phyloP scores from a whole-genome alignment of 2,329 filamentous ascomycete species.

The Paecilomyces niveus region DNA sequence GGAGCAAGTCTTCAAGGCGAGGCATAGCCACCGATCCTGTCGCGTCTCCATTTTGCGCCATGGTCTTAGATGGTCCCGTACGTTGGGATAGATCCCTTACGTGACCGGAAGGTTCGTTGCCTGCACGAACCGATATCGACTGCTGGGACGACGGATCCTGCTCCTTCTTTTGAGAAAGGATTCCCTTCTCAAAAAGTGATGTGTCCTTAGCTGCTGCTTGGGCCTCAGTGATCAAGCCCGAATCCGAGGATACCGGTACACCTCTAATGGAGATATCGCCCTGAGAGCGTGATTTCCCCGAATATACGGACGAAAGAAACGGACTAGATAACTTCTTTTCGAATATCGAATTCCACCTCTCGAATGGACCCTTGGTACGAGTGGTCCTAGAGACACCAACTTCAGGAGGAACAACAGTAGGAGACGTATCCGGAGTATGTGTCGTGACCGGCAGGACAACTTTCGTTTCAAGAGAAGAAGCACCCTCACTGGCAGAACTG shows the following conservation, averaged over 20 bases:
- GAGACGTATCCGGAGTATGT: background rate
- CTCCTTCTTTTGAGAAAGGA: background rate
- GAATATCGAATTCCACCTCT: background rate
- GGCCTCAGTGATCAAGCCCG: background rate
- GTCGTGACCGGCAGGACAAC: background rate
- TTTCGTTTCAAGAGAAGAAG: background rate
- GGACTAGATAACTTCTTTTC: background rate
- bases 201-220: background rate
- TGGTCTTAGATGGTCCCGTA: conserved; percentile 9
- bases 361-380: background rate
- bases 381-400: background rate
- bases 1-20: conserved; percentile 85
- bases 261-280: background rate
- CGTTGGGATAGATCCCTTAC: background rate
- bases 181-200: background rate
- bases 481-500: background rate
- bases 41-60: conserved; percentile 28
- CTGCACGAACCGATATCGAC: background rate
- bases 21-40: conserved; percentile 59
- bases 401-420: background rate
- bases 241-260: background rate
- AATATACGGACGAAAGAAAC: background rate
- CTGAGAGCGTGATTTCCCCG: background rate
- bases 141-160: background rate
- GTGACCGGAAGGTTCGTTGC: background rate